Evolutionary conservation across 495 filamentous ascomycete species (phyloP).

Genomic region (Tuber indicum): DNA sequence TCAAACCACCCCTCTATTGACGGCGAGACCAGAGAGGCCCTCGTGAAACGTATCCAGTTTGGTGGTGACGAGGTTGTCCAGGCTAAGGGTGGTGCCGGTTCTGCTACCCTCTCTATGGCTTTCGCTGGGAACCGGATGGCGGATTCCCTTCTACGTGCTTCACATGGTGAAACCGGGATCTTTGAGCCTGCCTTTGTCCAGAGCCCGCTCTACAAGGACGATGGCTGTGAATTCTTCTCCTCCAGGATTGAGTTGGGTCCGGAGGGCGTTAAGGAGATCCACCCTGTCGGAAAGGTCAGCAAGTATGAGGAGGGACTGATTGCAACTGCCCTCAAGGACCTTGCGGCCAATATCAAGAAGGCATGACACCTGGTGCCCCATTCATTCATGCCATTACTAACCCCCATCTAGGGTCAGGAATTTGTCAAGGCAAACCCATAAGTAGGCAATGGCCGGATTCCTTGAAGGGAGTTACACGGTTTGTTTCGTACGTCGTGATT

Average conservation of each 20-base stretch:
- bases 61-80: conserved; percentile 99
- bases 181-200: conserved; percentile 96
- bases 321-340: conserved; percentile 71
- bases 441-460: conserved; percentile 31
- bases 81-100: conserved; percentile 97
- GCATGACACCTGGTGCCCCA: conserved; percentile 41
- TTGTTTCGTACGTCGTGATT: neutral
- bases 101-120: conserved; percentile 97
- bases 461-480: neutral
- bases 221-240: conserved; percentile 93
- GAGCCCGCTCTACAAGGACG: conserved; percentile 92
- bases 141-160: conserved; percentile 84
- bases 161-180: conserved; percentile 89
- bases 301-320: conserved; percentile 82
- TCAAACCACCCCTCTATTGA: conserved; percentile 76
- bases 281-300: conserved; percentile 72
- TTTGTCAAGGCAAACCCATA: conserved; percentile 67
- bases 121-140: conserved; percentile 97
- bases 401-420: conserved; percentile 48
- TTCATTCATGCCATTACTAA: conserved; percentile 15
- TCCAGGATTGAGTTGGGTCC: conserved; percentile 90
- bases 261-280: conserved; percentile 90
- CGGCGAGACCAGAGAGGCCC: conserved; percentile 63
- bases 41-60: conserved; percentile 95
- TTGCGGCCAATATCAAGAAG: conserved; percentile 85